These are phyloP conservation scores for Talaromyces nanjingensis DNA, from an alignment of 495 filamentous ascomycete genomes.

Conservation along the genomic window DNA sequence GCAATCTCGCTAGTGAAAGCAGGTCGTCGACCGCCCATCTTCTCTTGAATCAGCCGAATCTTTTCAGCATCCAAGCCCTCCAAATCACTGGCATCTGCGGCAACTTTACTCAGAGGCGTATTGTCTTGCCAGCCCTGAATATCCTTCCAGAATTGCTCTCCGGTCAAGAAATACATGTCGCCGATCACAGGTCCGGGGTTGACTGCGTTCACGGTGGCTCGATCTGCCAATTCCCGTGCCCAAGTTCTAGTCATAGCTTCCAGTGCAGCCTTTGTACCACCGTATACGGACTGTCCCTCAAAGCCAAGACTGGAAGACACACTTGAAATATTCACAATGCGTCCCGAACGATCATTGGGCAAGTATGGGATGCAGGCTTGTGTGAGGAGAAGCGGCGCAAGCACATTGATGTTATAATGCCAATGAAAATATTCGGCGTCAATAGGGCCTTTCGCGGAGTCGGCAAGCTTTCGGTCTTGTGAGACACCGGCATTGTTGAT, in stretches of 20 bases:
- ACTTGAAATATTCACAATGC: constrained; percentile 72
- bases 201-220: constrained; percentile 75
- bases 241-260: constrained; percentile 93
- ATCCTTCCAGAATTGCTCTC: constrained; percentile 46
- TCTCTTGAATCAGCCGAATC: constrained; percentile 48
- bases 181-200: constrained; percentile 86
- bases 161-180: constrained; percentile 60
- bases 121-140: constrained; percentile 58
- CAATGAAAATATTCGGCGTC: constrained; percentile 54
- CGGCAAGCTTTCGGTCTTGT: constrained; percentile 50
- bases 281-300: constrained; percentile 67
- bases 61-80: constrained; percentile 54
- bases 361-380: constrained; percentile 65
- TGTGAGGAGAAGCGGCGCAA: constrained; percentile 73
- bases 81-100: constrained; percentile 33
- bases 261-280: constrained; percentile 81
- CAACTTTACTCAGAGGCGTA: constrained; percentile 54
- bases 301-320: constrained; percentile 66
- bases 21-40: constrained; percentile 58
- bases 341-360: constrained; percentile 64
- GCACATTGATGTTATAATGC: constrained; percentile 78
- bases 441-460: constrained; percentile 41
- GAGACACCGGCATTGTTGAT: constrained; percentile 83
- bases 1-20: constrained; percentile 74
- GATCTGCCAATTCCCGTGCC: constrained; percentile 71